These are phyloP conservation scores for Diaporthe ilicicola DNA, from an alignment of 2,329 filamentous ascomycete species.

Conservation along the genomic window DNA sequence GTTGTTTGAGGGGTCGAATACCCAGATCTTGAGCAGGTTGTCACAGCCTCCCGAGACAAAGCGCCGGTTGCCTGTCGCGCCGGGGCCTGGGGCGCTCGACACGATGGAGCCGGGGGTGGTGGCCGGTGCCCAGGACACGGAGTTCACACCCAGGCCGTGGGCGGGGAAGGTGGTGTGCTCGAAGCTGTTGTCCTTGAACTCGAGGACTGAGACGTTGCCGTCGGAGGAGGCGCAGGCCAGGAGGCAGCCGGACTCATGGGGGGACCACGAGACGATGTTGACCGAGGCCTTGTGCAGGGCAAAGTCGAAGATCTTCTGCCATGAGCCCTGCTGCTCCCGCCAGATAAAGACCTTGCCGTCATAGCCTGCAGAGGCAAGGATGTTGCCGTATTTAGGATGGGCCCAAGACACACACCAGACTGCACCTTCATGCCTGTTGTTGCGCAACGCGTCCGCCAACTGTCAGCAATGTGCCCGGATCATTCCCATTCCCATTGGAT, in stretches of 20 bases:
- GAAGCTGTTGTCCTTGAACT: constrained; percentile 97
- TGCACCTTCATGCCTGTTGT: constrained; percentile 89
- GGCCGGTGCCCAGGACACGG: constrained; percentile 92
- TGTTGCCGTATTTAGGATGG: constrained; percentile 98
- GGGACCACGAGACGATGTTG: constrained; percentile 97
- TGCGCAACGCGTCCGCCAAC: neutral
- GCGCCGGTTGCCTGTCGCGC: constrained; percentile 72
- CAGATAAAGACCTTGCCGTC: constrained; percentile 99
- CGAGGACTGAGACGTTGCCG: constrained; percentile 90
- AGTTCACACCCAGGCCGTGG: constrained; percentile 94
- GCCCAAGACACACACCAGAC: constrained; percentile 99
- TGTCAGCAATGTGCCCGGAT: neutral
- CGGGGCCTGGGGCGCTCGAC: constrained; percentile 70
- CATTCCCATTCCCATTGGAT: neutral
- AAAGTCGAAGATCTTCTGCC: constrained; percentile 92
- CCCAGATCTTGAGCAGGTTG: constrained; percentile 93
- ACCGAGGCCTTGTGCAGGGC: constrained; percentile 94
- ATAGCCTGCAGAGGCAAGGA: constrained; percentile 93
- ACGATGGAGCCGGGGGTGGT: constrained; percentile 85
- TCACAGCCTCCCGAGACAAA: constrained; percentile 97
- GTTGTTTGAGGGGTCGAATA: constrained; percentile 72
- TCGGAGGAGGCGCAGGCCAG: constrained; percentile 95
- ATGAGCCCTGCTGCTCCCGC: constrained; percentile 82
- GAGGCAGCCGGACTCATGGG: constrained; percentile 92
- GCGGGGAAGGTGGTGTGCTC: constrained; percentile 89